These are phyloP conservation scores for Pseudotulostoma volvatum DNA, from an alignment of 495 filamentous ascomycete genomes.

Conservation along the genomic window DNA sequence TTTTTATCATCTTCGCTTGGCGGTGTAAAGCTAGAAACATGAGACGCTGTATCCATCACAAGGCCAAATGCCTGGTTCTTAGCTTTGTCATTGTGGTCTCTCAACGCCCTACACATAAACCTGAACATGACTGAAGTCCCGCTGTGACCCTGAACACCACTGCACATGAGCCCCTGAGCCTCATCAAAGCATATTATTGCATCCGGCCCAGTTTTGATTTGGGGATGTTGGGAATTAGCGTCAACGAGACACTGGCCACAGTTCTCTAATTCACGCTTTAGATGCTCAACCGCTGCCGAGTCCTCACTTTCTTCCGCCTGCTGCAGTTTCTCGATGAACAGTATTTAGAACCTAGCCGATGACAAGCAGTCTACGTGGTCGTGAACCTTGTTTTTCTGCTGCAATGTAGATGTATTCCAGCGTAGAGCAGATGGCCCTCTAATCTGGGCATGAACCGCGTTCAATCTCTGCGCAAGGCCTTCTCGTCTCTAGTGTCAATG, in stretches of 20 bases:
- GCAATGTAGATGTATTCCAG: conserved; percentile 62
- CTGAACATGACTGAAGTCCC: neutral
- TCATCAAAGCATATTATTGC: neutral
- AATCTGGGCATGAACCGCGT: conserved; percentile 85
- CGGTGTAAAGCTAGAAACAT: neutral
- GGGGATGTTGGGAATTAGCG: no score
- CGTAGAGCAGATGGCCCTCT: conserved; percentile 79
- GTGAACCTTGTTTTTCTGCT: conserved; percentile 74
- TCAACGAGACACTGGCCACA: neutral
- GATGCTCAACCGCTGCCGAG: neutral
- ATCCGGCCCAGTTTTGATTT: neutral
- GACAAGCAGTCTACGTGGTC: conserved; percentile 84
- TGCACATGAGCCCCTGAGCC: neutral
- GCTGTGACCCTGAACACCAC: neutral
- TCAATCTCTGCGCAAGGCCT: conserved; percentile 89
- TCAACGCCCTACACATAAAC: neutral
- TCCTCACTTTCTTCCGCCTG: neutral
- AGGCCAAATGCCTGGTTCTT: neutral
- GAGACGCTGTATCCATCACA: neutral
- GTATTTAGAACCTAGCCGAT: no score
- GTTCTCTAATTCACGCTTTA: neutral
- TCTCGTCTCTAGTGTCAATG: conserved; percentile 18
- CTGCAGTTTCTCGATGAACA: neutral
- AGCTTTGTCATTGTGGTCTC: neutral
- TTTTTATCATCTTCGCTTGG: no score